Percentiles rank a stretch among this genome's conserved stretches.
Evolutionary conservation across 768 basidiomycete genomes (phyloP).

Genomic region (Fibroporia radiculosa): DNA sequence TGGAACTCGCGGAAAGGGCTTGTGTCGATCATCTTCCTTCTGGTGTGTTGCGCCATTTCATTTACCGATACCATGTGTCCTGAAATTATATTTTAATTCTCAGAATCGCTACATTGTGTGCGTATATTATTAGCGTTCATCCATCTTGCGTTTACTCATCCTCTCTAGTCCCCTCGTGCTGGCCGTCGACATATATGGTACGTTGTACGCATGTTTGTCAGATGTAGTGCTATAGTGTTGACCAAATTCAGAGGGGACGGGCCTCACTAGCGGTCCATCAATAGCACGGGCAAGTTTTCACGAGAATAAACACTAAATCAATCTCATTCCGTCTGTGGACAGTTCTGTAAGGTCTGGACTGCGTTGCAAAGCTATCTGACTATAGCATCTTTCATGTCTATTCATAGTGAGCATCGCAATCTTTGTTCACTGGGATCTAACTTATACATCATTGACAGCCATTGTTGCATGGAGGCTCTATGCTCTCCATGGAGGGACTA

Average conservation of each 20-base stretch:
- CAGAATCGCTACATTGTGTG: conserved; percentile 24
- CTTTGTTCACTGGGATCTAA: background rate
- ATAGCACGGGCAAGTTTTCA: background rate
- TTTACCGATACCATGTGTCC: background rate
- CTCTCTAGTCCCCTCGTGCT: conserved; percentile 16
- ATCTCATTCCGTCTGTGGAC: background rate
- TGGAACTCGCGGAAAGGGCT: conserved; percentile 17
- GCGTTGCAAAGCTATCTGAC: conserved; percentile 20
- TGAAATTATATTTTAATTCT: background rate
- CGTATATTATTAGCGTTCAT: background rate
- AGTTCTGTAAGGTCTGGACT: conserved; percentile 23
- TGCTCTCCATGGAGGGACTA: conserved; percentile 17
- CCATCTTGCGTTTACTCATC: background rate
- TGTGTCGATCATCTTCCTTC: conserved; percentile 19
- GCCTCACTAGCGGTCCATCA: background rate
- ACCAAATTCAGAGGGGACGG: conserved; percentile 1
- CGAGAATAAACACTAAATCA: too few species aligned
- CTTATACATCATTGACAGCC: conserved; percentile 5
- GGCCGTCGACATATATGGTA: conserved; percentile 20
- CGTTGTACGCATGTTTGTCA: background rate
- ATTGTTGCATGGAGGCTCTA: conserved; percentile 20
- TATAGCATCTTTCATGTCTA: conserved; percentile 21
- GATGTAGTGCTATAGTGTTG: background rate
- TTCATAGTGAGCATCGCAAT: conserved; percentile 15
- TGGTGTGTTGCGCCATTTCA: conserved; percentile 12